Evolutionary conservation across 75 land plant genomes (phyloP), one percentile per base, ranked within the genome.

Genomic region (Picea glauca): DNA sequence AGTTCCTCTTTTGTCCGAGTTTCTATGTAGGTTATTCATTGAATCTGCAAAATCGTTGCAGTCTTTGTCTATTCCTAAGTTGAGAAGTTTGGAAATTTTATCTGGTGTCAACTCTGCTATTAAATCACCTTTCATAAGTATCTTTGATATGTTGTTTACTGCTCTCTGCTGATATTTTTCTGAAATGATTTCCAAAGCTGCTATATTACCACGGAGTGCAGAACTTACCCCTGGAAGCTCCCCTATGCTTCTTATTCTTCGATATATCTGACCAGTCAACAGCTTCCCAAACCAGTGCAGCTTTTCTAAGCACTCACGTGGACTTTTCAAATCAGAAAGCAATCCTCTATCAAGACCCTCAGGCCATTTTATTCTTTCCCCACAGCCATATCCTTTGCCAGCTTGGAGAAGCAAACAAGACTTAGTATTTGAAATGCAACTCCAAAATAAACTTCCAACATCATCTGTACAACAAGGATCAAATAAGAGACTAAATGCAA

Each of bases 21-120:
- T 70, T 70, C 18, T 70, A 43, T 11, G 23, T 50, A 75, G 13
- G 26, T 4, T 23, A 26, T 75, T 75, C 76, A 75, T 75, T 75
- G 58, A 75, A 31, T 40, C 33, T 8, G 18, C 6, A 30, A 26
- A 31, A 20, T 30, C 15, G 0, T 58, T 75, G 76, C 17, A 57
- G 43, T 70, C n/a, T 6, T 14, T 58, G 20, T 13, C 60, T 50
- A 5, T 4, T 31, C 20, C 30, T 75, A 75, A 23, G 60, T 75
- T 75, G 26, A 58, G 59, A 75, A 31, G 59, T 58, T 57, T 26
- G 35, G 59, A 75, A 62, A 62, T 62, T 18, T 62, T 21, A 62
- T 62, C 63, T 62, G 63, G 21, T 58, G 59, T 15, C 46, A 50
- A 17, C 60, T 57, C 58, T 31, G 18, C 59, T 56, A 13, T 58